phyloP scores from a whole-genome alignment of 345 rosid species.

The Aquilaria malaccensis region DNA sequence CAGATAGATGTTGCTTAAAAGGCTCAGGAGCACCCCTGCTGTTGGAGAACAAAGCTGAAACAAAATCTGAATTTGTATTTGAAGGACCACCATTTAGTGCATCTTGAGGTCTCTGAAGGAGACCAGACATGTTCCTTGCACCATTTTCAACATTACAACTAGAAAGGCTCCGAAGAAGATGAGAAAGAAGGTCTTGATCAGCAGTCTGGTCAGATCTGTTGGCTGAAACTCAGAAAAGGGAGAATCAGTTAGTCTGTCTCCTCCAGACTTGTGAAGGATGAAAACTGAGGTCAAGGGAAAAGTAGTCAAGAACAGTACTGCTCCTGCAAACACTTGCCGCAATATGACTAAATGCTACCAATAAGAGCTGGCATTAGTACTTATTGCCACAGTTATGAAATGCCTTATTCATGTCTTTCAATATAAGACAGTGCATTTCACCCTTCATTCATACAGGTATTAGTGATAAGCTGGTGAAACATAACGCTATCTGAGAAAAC shows the following conservation, averaged over 20 bases:
- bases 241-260: constrained; percentile 8
- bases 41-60: constrained; percentile 41
- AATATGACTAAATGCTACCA: no score
- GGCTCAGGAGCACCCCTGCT: constrained; percentile 38
- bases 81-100: constrained; percentile 36
- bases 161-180: constrained; percentile 77
- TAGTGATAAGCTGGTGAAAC: no score
- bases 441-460: no score
- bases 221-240: constrained; percentile 44
- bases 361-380: no score
- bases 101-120: constrained; percentile 56
- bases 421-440: no score
- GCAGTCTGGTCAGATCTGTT: constrained; percentile 50
- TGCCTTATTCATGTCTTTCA: no score
- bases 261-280: no score
- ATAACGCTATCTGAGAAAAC: neutral
- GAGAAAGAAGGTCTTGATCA: constrained; percentile 77
- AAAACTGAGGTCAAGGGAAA: no score
- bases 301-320: no score
- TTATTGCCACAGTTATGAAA: no score
- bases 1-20: constrained; percentile 32
- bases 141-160: constrained; percentile 44
- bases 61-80: constrained; percentile 38
- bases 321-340: no score
- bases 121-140: constrained; percentile 55